Base-by-base conservation (phyloP, 495 filamentous ascomycete species). In the Melanomma pulvis-pyrius region DNA sequence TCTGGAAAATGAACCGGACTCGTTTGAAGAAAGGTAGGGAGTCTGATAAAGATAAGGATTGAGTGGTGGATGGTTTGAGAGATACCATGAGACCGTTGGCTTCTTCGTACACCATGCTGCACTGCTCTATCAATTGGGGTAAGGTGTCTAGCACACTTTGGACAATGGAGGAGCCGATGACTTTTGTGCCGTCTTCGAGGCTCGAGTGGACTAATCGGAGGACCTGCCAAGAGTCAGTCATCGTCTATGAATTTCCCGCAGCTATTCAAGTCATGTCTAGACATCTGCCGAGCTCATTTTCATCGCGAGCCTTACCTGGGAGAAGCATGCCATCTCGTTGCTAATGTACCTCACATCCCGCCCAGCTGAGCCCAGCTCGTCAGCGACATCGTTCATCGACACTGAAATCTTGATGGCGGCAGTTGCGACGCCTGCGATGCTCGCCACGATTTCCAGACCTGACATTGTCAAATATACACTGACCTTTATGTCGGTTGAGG, bases 311-410 rank as follows among this genome's bases (percentile, higher is more conserved):
- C 44, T 44, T 13, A 61, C 57, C 57, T 51, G 48, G 0, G 47
- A 53, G 32, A 62, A 62, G 30, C 17, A 62, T 24, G 59, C 59
- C 59, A 62, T 51, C 21, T 62, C 59, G n/a, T 52, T 51, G n/a
- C 47, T 36, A 48, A 62, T 62, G 41, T 63, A 63, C 24, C 48
- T 25, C 26, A 63, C 48, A 55, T 54, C 39, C 21, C 50, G 30
- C 12, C 60, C 60, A 28, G 60, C 49, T 9, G 60, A 63, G 29
- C 60, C 48, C 2, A 54, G 30, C 15, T 54, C 49, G 29, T 62
- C 59, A 0, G 59, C 59, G 25, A 62, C 13, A 26, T 62, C 30
- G 47, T 50, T 51, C 26, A 62, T 17, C 15, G 47, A 54, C 29
- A 54, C 47, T 2, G 60, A 63, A 24, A 63, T 17, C 60, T 54